Evolutionary conservation across 768 basidiomycete genomes (phyloP), one percentile per base, ranked within the genome.

Genomic region (Hygrophoropsis aurantiaca): DNA sequence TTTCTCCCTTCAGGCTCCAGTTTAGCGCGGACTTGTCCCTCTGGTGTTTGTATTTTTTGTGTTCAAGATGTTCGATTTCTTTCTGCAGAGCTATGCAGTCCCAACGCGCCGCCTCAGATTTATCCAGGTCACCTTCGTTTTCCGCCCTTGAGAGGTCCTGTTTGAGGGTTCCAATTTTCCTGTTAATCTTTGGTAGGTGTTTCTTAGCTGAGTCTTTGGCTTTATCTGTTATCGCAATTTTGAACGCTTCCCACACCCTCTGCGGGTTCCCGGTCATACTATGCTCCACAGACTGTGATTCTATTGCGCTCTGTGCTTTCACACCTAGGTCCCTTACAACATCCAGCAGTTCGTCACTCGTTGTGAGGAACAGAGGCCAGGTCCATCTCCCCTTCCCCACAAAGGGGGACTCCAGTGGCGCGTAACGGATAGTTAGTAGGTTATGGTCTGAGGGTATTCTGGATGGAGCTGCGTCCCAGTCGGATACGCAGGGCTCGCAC

Each of bases 321-420:
- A 41, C 25, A 5, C 11, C 20, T n/a, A n/a, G n/a, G n/a, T n/a
- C n/a, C n/a, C n/a, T n/a, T n/a, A n/a, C n/a, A n/a, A n/a, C n/a
- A n/a, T n/a, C n/a, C n/a, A n/a, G n/a, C n/a, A n/a, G n/a, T n/a
- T n/a, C n/a, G n/a, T n/a, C 7, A 13, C 27, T 30, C 27, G 27
- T 30, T 13, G 27, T 30, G 27, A 30, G 27, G 27, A 6, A 6
- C 7, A 30, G 6, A 13, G 27, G 49, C 50, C 49, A 54, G 0
- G 38, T 36, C 55, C 55, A 57, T 16, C 55, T 13, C 0, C 52
- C 52, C 1, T 27, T n/a, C 10, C 43, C 52, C 2, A 47, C 25
- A 10, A 27, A 19, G 2, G 52, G 52, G 5, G 44, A 30, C 0
- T 35, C 23, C 2, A 15, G 15, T 9, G 39, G 21, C 7, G 50